Evolutionary conservation across 768 basidiomycete species (phyloP), one percentile per base, ranked within the genome.

Genomic region (Leucogyrophana mollusca): DNA sequence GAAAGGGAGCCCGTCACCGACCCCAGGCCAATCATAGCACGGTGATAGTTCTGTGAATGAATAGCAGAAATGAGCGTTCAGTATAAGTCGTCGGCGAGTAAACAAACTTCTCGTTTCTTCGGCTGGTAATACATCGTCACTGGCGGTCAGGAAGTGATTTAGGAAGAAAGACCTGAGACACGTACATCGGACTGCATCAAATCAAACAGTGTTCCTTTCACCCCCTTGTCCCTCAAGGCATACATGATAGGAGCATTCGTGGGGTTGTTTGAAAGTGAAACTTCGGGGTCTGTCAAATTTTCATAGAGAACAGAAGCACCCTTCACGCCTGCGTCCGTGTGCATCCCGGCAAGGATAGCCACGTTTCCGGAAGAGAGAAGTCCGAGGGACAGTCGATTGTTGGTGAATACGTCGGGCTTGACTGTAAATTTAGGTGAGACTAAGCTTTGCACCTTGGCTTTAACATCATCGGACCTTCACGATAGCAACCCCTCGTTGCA

Each of bases 351-450:
- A 13, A 30, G 27, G 13, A 7, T 51, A 9, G 57, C 54, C 1
- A 72, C 46, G 3, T 65, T 61, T 23, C 68, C 64, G 2, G 55
- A 54, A 4, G 69, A 69, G 1, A 66, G 40, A 1, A 73, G 56
- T 24, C 61, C 54, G 30, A 68, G 50, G 43, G 68, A 70, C 1
- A 76, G 57, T 0, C 72, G 64, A 51, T 72, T 76, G 45, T 76
- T 73, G 3, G 68, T 66, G 43, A 71, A 74, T 0, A 70, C 66
- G 38, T 72, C 62, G 10, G 54, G 54, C 20, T 55, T 52, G 2
- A 73, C 72, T 73, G 43, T 24, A 27, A 20, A 37, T 5, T 20
- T 43, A 20, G 35, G 27, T 7, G 8, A 10, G 4, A 22, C 23
- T 27, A 17, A 11, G 34, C 7, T 18, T 16, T 30, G 41, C 14